Conservation (phyloP, 495 filamentous ascomycete genomes). For the Xylaria castorea region DNA sequence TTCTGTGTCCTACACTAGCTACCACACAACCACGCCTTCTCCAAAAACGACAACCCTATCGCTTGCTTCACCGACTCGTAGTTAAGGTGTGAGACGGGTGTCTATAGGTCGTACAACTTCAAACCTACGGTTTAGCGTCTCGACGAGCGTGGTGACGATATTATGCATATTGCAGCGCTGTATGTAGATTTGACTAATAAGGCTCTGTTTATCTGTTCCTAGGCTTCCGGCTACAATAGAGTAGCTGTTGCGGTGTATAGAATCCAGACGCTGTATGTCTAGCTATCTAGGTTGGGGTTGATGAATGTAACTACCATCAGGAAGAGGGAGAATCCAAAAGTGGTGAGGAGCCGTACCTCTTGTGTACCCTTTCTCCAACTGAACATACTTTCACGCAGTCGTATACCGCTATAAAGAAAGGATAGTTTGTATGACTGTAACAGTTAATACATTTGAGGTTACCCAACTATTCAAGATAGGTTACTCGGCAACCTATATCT, state of each 20-base stretch:
- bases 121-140: too few relatives aligned
- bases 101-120: not conserved
- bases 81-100: not conserved
- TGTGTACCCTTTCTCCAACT: not conserved
- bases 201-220: not conserved
- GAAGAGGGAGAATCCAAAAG: not conserved
- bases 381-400: not conserved
- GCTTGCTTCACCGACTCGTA: not conserved
- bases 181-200: not conserved
- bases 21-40: not conserved
- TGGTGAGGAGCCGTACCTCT: not conserved
- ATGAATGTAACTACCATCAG: not conserved
- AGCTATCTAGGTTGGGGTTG: too few relatives aligned
- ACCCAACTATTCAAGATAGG: not conserved
- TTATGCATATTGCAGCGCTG: too few relatives aligned
- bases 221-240: not conserved
- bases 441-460: too few relatives aligned
- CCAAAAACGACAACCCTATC: not conserved
- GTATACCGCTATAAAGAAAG: not conserved
- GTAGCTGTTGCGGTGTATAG: not conserved
- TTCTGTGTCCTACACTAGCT: not conserved
- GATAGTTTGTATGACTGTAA: slow-evolving; percentile 4
- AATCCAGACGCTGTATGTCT: not conserved
- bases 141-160: not conserved
- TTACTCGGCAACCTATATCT: not conserved